These are phyloP conservation scores for Trichoderma guizhouense DNA, from an alignment of 2,329 filamentous ascomycete species.

Conservation along the genomic window DNA sequence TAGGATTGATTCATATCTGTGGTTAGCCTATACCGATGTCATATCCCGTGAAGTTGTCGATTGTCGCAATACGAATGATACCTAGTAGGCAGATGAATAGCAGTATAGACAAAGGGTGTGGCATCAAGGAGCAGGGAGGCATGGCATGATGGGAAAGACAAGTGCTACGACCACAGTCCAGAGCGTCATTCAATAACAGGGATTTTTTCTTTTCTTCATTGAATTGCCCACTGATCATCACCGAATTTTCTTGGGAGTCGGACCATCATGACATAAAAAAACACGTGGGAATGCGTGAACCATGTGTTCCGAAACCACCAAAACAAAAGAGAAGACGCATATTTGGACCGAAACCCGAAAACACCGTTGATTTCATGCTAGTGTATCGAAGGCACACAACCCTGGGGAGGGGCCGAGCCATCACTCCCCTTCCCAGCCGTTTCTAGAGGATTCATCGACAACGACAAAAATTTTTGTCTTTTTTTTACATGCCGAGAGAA, in stretches of 20 bases:
- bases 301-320: not conserved
- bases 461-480: not conserved
- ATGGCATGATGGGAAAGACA: not conserved
- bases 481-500: slow-evolving; percentile 22
- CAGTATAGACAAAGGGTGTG: not conserved
- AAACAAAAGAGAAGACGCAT: not conserved
- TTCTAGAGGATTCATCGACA: slow-evolving; percentile 31
- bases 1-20: not conserved
- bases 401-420: slow-evolving; percentile 26
- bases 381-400: slow-evolving; percentile 35
- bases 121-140: not conserved
- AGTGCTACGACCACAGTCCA: not conserved
- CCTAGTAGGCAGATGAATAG: not conserved
- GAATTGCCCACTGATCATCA: slow-evolving; percentile 9
- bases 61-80: not conserved
- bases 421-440: slow-evolving; percentile 27
- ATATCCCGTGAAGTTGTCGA: not conserved
- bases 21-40: not conserved
- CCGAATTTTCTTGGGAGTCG: not conserved
- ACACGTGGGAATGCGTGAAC: not conserved
- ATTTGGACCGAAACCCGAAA: slow-evolving; percentile 39
- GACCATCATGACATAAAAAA: slow-evolving; percentile 1
- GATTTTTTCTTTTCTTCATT: not conserved
- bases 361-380: slow-evolving; percentile 44
- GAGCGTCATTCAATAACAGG: not conserved